phyloP scores from a whole-genome alignment of 495 filamentous ascomycete species.

The Barbatosphaeria neglecta region DNA sequence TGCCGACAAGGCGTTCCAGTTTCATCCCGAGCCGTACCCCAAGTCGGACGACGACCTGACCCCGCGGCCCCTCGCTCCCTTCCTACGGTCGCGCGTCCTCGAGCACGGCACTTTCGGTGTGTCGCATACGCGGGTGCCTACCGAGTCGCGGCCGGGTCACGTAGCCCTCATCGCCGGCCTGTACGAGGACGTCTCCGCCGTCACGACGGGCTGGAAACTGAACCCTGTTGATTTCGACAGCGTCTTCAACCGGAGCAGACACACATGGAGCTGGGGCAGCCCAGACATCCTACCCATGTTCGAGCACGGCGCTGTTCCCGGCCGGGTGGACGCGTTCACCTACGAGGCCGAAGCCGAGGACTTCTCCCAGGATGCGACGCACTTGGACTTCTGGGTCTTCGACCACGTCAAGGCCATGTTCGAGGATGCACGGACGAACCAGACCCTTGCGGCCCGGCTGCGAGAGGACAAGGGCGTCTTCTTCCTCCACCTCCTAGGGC shows the following conservation, averaged over 20 bases:
- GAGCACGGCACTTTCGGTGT: conserved; percentile 95
- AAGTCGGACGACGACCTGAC: conserved; percentile 41
- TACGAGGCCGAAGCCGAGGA: conserved; percentile 85
- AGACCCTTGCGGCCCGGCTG: conserved; percentile 62
- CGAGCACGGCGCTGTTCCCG: conserved; percentile 79
- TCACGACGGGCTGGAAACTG: conserved; percentile 96
- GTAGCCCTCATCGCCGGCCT: conserved; percentile 95
- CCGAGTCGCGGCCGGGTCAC: conserved; percentile 93
- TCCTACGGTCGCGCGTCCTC: conserved; percentile 78
- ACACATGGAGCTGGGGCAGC: conserved; percentile 99
- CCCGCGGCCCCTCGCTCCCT: conserved; percentile 77
- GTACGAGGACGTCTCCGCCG: conserved; percentile 96
- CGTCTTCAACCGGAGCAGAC: conserved; percentile 90
- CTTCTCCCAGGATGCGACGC: conserved; percentile 67
- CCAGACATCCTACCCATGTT: conserved; percentile 98
- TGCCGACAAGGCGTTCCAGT: conserved; percentile 97
- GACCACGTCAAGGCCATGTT: conserved; percentile 84
- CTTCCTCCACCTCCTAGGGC: conserved; percentile 90
- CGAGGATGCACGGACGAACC: conserved; percentile 60
- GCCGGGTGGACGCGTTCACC: conserved; percentile 69
- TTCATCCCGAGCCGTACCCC: conserved; percentile 79
- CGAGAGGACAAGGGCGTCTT: conserved; percentile 83
- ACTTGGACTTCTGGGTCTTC: conserved; percentile 91
- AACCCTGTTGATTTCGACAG: conserved; percentile 99
- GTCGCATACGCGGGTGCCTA: conserved; percentile 94